These are phyloP conservation scores for Coemansia sp. DNA, from an alignment of 192 early-diverging fungal genomes.

Conservation along the genomic window DNA sequence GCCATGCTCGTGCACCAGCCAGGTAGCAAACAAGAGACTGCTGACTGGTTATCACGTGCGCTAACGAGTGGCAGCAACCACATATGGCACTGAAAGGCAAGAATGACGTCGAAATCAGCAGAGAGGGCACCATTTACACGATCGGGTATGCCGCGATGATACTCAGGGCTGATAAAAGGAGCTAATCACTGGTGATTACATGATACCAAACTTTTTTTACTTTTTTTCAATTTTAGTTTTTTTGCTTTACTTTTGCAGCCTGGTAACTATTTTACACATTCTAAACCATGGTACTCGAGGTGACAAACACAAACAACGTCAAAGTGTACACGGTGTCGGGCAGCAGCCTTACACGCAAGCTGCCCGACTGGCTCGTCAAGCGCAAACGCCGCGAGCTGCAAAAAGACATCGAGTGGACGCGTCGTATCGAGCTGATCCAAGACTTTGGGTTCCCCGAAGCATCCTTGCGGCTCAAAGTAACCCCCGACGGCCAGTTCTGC, in stretches of 20 bases:
- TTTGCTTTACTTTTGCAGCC: too few relatives aligned
- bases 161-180: too few relatives aligned
- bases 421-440: conserved; percentile 93
- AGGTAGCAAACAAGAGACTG: too few relatives aligned
- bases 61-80: too few relatives aligned
- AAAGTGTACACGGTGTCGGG: conserved; percentile 84
- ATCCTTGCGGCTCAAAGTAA: conserved; percentile 75
- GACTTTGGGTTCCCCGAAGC: conserved; percentile 99
- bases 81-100: too few relatives aligned
- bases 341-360: conserved; percentile 65
- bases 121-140: too few relatives aligned
- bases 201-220: background rate
- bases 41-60: too few relatives aligned
- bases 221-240: background rate
- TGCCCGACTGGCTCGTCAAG: conserved; percentile 94
- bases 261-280: too few relatives aligned
- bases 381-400: conserved; percentile 84
- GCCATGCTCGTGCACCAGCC: too few relatives aligned
- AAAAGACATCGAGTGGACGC: conserved; percentile 84
- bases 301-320: conserved; percentile 88
- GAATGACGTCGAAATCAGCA: too few relatives aligned
- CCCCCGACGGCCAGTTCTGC: conserved; percentile 80
- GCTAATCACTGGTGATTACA: too few relatives aligned
- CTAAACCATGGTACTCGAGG: conserved; percentile 71
- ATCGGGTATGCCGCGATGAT: too few relatives aligned